These are phyloP conservation scores for Aegilops longissima DNA, from an alignment of 176 grass and related monocot genomes.

Conservation along the genomic window DNA sequence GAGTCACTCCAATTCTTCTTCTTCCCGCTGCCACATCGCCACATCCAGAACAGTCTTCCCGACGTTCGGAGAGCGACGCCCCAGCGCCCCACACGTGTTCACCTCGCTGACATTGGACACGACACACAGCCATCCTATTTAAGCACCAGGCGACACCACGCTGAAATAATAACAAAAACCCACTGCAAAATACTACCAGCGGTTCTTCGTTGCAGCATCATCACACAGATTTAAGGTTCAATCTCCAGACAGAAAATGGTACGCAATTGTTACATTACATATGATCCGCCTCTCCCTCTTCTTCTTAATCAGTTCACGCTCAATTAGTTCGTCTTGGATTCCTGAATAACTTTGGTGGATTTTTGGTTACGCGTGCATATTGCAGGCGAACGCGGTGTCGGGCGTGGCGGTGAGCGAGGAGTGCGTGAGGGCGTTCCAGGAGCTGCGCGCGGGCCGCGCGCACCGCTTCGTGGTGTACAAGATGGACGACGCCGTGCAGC, in stretches of 20 bases:
- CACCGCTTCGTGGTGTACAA: conserved; percentile 66
- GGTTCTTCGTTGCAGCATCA: background rate
- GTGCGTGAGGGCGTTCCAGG: conserved; percentile 47
- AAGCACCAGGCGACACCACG: background rate
- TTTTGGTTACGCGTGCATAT: background rate
- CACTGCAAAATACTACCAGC: background rate
- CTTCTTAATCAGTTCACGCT: background rate
- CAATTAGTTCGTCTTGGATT: background rate
- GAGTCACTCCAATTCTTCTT: background rate
- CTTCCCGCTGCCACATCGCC: conserved; percentile 3
- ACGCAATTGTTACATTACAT: background rate
- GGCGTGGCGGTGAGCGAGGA: conserved; percentile 54
- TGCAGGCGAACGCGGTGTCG: conserved; percentile 41
- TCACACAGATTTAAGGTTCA: background rate
- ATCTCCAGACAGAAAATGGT: background rate
- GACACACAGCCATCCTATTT: conserved; percentile 2
- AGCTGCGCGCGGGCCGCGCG: conserved; percentile 34
- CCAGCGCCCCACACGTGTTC: background rate
- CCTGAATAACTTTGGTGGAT: background rate
- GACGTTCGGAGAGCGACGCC: background rate
- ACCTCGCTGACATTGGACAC: background rate
- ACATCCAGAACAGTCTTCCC: background rate
- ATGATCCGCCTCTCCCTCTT: background rate
- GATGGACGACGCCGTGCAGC: conserved; percentile 45
- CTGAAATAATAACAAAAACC: background rate